These are phyloP conservation scores for Schoenoplectus tabernaemontani DNA, from an alignment of 202 grass and related monocot genomes.

Conservation along the genomic window DNA sequence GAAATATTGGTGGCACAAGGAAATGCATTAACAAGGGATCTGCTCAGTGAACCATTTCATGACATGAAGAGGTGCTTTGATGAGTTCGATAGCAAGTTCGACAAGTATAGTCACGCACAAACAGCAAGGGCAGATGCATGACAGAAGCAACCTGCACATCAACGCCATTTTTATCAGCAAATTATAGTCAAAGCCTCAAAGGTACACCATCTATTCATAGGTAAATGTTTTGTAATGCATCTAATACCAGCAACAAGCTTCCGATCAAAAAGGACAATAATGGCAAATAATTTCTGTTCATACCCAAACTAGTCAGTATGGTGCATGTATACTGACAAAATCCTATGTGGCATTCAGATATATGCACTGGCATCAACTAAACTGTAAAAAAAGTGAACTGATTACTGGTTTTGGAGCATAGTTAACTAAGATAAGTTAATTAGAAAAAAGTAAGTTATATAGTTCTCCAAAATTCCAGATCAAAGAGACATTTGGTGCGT, in stretches of 20 bases:
- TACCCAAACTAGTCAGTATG: background rate
- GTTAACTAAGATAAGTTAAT: background rate
- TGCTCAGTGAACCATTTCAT: conserved; percentile 84
- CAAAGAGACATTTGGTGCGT: too few species aligned
- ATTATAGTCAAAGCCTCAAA: background rate
- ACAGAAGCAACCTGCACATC: conserved; percentile 58
- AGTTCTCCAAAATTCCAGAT: background rate
- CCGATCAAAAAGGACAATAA: background rate
- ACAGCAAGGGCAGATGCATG: conserved; percentile 64
- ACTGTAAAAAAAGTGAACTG: background rate
- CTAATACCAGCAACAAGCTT: background rate
- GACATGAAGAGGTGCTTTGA: conserved; percentile 92
- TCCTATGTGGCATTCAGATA: background rate
- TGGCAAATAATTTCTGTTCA: background rate
- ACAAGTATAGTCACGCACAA: conserved; percentile 58
- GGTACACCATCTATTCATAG: background rate
- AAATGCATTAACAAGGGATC: conserved; percentile 53
- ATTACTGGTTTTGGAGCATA: background rate
- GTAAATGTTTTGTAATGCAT: background rate
- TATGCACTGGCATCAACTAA: background rate
- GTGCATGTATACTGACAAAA: background rate
- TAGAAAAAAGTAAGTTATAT: too few species aligned
- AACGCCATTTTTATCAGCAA: background rate
- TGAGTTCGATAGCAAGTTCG: conserved; percentile 76
- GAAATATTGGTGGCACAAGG: background rate